phyloP scores from a whole-genome alignment of 345 rosid genomes.

The Eucalyptus cloeziana region DNA sequence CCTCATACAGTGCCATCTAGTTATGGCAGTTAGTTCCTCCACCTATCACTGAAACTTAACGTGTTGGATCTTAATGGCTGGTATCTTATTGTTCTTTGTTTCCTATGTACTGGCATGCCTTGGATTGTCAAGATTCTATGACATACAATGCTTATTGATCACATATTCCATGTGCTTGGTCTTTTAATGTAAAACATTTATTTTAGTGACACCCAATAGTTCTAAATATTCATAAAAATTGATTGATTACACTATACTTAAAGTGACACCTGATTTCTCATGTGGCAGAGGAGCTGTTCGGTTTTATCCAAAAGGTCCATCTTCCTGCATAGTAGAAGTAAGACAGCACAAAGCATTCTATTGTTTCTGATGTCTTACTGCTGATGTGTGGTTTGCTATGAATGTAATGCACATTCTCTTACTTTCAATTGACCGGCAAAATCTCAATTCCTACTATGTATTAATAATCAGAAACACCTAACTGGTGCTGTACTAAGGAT shows the following conservation, averaged over 20 bases:
- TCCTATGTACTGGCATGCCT: neutral
- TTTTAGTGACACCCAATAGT: neutral
- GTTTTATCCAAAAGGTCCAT: slow-evolving; percentile 73
- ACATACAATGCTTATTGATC: neutral
- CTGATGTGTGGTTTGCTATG: neutral
- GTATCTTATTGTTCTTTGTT: neutral
- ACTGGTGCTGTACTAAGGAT: neutral
- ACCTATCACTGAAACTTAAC: neutral
- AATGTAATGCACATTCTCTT: neutral
- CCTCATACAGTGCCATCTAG: neutral
- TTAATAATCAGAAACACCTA: neutral
- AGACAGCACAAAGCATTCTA: slow-evolving; percentile 6
- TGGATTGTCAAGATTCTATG: neutral
- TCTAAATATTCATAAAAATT: neutral
- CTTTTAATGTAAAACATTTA: neutral
- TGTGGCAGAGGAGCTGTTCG: slow-evolving; percentile 70
- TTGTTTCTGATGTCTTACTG: neutral
- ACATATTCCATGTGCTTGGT: neutral
- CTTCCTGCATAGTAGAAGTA: slow-evolving; percentile 64
- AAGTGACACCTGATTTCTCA: neutral
- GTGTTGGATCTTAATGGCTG: neutral
- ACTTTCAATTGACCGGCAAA: neutral
- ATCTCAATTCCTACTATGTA: neutral
- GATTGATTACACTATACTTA: neutral
- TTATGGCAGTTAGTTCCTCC: neutral